Evolutionary conservation across 2,329 filamentous ascomycete species (phyloP).

Genomic region (Alternaria sp.): DNA sequence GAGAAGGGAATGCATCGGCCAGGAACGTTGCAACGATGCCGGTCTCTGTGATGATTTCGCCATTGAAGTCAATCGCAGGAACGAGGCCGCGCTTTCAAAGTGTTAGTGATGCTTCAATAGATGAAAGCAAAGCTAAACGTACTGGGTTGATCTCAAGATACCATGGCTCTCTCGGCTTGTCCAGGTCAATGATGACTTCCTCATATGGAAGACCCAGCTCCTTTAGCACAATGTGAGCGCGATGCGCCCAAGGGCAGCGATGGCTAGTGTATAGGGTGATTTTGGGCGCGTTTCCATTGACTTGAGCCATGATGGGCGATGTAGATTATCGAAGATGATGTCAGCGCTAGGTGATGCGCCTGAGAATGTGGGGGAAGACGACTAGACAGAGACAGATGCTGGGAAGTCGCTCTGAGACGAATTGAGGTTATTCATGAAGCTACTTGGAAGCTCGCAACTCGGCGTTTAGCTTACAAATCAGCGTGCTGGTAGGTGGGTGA

Average conservation of each 20-base stretch:
- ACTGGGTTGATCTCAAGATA: conserved; percentile 80
- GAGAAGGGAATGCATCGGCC: conserved; percentile 73
- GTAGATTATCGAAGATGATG: conserved; percentile 5
- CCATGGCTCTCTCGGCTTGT: conserved; percentile 71
- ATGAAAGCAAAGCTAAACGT: conserved; percentile 11
- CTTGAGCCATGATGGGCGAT: conserved; percentile 29
- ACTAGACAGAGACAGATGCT: neutral
- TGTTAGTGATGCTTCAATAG: conserved; percentile 1
- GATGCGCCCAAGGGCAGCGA: conserved; percentile 75
- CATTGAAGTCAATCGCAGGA: conserved; percentile 70
- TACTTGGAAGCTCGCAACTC: conserved; percentile 6
- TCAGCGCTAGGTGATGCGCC: conserved; percentile 4
- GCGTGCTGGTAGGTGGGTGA: conserved; percentile 13
- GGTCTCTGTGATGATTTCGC: conserved; percentile 75
- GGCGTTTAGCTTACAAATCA: conserved; percentile 40
- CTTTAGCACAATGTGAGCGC: conserved; percentile 74
- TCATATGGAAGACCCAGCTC: conserved; percentile 73
- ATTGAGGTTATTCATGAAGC: neutral
- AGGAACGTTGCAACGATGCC: conserved; percentile 76
- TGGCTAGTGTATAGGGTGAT: conserved; percentile 77
- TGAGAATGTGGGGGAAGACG: neutral
- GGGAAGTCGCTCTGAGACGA: neutral
- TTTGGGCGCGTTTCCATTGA: conserved; percentile 52
- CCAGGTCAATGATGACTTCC: conserved; percentile 76
- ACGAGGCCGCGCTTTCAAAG: conserved; percentile 70